These are phyloP conservation scores for Blakeslea trispora DNA, from an alignment of 371 early-diverging fungal genomes.

Conservation along the genomic window DNA sequence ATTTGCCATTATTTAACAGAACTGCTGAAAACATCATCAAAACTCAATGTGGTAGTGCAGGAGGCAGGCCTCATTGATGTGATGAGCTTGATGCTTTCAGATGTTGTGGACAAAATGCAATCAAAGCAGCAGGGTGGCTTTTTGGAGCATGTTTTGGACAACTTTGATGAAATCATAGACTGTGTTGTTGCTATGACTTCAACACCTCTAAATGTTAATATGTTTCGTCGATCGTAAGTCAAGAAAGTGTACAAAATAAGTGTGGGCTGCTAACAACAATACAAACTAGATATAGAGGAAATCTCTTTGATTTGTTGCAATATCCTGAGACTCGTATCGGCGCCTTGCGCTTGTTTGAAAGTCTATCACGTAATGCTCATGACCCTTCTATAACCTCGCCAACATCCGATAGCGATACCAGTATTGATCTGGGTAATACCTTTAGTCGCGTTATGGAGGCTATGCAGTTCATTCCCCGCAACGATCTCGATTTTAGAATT, in stretches of 20 bases:
- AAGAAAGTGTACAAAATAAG: not conserved
- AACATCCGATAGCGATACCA: not conserved
- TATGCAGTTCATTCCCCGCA: constrained; percentile 55
- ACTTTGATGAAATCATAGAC: constrained; percentile 56
- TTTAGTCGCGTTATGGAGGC: constrained; percentile 66
- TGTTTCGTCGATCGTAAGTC: constrained; percentile 45
- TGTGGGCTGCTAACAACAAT: not conserved
- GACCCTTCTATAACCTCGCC: constrained; percentile 9
- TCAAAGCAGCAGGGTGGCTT: constrained; percentile 28
- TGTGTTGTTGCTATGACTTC: constrained; percentile 53
- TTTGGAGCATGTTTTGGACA: constrained; percentile 46
- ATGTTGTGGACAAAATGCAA: constrained; percentile 44
- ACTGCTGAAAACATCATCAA: constrained; percentile 48
- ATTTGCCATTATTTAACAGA: constrained; percentile 53
- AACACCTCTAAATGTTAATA: constrained; percentile 29
- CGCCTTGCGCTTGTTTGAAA: constrained; percentile 53
- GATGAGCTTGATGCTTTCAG: constrained; percentile 59
- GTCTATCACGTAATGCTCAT: constrained; percentile 50
- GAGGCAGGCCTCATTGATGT: constrained; percentile 69
- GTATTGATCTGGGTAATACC: constrained; percentile 13
- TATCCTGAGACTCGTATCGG: constrained; percentile 57
- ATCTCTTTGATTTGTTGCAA: constrained; percentile 61
- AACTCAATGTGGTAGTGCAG: constrained; percentile 59
- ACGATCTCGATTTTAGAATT: constrained; percentile 60
- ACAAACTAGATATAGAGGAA: constrained; percentile 44